These are phyloP conservation scores for Phytophthora sp. DNA, from an alignment of 352 stramenopile species.

Conservation along the genomic window DNA sequence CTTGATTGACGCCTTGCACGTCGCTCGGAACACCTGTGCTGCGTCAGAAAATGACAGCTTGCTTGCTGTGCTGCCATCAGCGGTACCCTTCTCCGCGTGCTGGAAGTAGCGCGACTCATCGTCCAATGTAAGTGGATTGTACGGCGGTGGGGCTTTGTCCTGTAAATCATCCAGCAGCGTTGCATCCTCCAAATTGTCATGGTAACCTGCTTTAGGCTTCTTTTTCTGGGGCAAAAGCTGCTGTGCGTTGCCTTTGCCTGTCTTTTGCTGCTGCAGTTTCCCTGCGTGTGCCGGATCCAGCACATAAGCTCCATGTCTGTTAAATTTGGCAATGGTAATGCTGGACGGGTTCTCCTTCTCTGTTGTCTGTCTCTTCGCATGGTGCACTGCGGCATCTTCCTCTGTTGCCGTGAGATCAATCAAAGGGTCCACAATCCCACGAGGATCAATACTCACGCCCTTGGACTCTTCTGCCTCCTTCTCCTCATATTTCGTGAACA, in stretches of 20 bases:
- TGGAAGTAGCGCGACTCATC: slow-evolving; percentile 88
- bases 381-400: slow-evolving; percentile 60
- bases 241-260: slow-evolving; percentile 21
- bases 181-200: slow-evolving; percentile 67
- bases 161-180: slow-evolving; percentile 78
- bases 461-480: slow-evolving; percentile 69
- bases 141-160: slow-evolving; percentile 52
- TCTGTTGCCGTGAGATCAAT: slow-evolving; percentile 80
- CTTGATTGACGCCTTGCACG: slow-evolving; percentile 47
- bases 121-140: slow-evolving; percentile 82
- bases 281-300: slow-evolving; percentile 73
- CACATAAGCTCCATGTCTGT: slow-evolving; percentile 83
- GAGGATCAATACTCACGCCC: slow-evolving; percentile 54
- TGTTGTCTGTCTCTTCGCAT: slow-evolving; percentile 36
- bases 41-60: slow-evolving; percentile 42
- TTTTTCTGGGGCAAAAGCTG: slow-evolving; percentile 50
- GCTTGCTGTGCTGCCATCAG: slow-evolving; percentile 25
- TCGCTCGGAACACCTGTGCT: slow-evolving; percentile 49
- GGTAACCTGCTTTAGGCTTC: slow-evolving; percentile 49
- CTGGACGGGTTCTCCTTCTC: slow-evolving; percentile 58
- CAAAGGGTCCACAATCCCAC: slow-evolving; percentile 75
- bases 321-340: slow-evolving; percentile 90
- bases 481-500: slow-evolving; percentile 88
- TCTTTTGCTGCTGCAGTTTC: slow-evolving; percentile 50
- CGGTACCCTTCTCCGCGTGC: slow-evolving; percentile 40